Evolutionary conservation across 441 rosid genomes (phyloP), one percentile per base, ranked within the genome.

Genomic region (Erodium moschatum): DNA sequence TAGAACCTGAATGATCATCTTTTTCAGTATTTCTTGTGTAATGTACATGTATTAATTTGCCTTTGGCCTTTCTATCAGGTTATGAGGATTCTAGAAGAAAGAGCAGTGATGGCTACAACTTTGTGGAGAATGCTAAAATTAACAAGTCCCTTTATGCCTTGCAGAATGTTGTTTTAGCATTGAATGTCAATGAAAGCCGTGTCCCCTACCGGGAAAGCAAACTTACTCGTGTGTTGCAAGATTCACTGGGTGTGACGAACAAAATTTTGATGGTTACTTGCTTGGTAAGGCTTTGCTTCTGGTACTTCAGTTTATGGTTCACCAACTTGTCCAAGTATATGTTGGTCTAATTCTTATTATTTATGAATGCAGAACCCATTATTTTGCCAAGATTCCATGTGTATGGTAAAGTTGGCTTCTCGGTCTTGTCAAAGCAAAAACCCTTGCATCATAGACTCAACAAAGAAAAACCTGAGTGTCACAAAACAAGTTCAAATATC

Each of bases 141-240:
- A 88, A 85, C 67, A 90, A 80, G 80, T 83, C 92, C 2, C 77
- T 90, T 11, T 75, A 88, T 79, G 87, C 92, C 27, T 72, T 90
- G 35, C 87, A 83, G 33, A 87, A 87, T 65, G 95, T 90, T 66
- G 64, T 87, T 69, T 81, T 72, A 71, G 86, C 97, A 56, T 73
- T 90, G 69, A 87, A 75, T 65, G 82, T 85, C 42, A 85, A 85
- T 67, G 91, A 85, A 68, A 72, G 70, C 27, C 89, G 85, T 68
- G 83, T 90, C 40, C 95, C 95, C 13, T 90, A 85, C 75, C 84
- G 97, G 19, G 95, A 87, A 79, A 88, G 89, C 75, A 87, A 83
- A 75, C 81, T 90, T 33, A 85, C 92, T 46, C 87, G 80, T 61
- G 76, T 90, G 87, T 72, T 88, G 80, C 85, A 84, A 71, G 91